Base-by-base conservation (phyloP, 2,329 filamentous ascomycete species). In the Talaromyces sp. region DNA sequence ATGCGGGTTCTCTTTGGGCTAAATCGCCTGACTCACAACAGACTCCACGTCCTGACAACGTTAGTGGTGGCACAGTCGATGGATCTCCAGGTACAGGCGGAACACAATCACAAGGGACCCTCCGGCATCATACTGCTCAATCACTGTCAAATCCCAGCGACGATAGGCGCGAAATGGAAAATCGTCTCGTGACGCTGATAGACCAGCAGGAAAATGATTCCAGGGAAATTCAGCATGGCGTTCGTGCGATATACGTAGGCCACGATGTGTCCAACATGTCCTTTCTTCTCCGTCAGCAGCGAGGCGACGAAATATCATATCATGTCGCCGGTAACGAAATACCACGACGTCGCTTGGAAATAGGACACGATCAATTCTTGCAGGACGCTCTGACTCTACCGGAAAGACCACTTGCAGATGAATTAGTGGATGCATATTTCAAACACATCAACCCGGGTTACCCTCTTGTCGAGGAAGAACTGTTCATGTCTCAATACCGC, bases 181-280 rank as follows among this genome's bases (percentile, higher is more conserved):
- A 82, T 45, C 82, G 81, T 57, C 73, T 85, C 19, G 80, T 82
- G 59, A 82, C 84, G 67, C 78, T 85, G 57, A 81, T 85, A 60
- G 82, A 84, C 64, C 78, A 80, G 50, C 81, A 83, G 58, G 79
- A 81, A 22, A 73, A 79, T 27, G 77, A 78, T 37, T 73, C 76
- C 24, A 74, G 80, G 19, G 81, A 83, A 63, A 84, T 85, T n/a
- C 75, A 80, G 41, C 74, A 77, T 60, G 76, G 78, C 3, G 80
- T 82, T 16, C 80, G 83, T 27, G 80, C 83, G 11, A 84, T 83
- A 64, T 86, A 84, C 68, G 83, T 86, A 52, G 84, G 84, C 7
- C 82, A 83, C 63, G 83, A 85, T 67, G 79, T 84, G 66, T 86
- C 84, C 39, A 86, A 86, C 66, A 78, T 86, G 68, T 84, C 84